phyloP scores from a whole-genome alignment of 352 stramenopile species.

The Phytophthora parvispora region DNA sequence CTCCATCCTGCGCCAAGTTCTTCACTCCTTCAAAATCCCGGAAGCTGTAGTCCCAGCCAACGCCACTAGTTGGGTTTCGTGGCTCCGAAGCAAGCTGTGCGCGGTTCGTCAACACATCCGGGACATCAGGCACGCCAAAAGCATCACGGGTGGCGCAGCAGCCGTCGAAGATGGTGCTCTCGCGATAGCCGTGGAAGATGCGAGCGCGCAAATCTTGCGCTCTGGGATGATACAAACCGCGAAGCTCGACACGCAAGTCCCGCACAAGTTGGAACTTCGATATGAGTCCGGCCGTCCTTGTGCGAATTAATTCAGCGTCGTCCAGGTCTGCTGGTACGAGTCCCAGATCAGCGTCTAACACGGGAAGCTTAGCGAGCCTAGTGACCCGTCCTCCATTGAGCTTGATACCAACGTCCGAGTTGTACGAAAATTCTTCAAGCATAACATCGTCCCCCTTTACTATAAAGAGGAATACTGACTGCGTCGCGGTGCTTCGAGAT shows the following conservation, averaged over 20 bases:
- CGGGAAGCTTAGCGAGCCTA: constrained; percentile 39
- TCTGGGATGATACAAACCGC: constrained; percentile 76
- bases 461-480: constrained; percentile 64
- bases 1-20: constrained; percentile 68
- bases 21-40: constrained; percentile 43
- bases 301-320: constrained; percentile 29
- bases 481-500: constrained; percentile 41
- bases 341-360: constrained; percentile 51
- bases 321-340: constrained; percentile 37
- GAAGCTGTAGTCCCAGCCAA: constrained; percentile 83
- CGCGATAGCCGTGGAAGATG: constrained; percentile 59
- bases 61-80: constrained; percentile 63
- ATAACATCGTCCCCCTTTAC: constrained; percentile 25
- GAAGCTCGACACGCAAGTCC: constrained; percentile 58
- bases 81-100: constrained; percentile 49
- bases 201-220: constrained; percentile 59
- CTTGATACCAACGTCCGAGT: constrained; percentile 44
- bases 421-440: constrained; percentile 61
- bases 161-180: constrained; percentile 52
- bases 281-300: constrained; percentile 39
- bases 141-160: constrained; percentile 52
- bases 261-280: constrained; percentile 73
- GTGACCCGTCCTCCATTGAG: constrained; percentile 67
- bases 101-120: constrained; percentile 50
- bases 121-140: constrained; percentile 55